A percentile compares a stretch with the other conserved stretches of the same genome.
Conservation (phyloP, 805 yeast genomes). For the Wickerhamomyces subpelliculosus region DNA sequence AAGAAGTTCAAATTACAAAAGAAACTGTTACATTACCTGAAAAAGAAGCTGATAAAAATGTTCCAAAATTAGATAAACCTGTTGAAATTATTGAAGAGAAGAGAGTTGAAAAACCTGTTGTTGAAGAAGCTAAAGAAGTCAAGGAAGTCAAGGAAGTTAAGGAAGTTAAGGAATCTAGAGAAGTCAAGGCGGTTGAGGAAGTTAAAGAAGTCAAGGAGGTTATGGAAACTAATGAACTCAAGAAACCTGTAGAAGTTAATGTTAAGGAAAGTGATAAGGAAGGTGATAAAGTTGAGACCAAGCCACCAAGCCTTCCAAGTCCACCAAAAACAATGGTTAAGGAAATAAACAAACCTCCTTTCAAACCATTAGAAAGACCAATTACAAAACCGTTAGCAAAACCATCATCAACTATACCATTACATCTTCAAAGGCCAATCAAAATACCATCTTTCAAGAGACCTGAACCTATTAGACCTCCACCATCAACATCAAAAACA, state of each 20-base stretch:
- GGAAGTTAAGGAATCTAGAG: no score
- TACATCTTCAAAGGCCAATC: constrained; percentile 22
- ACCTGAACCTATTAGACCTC: constrained; percentile 5
- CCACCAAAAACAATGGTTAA: no score
- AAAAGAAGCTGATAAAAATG: not conserved
- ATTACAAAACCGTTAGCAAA: not conserved
- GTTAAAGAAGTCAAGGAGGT: not conserved
- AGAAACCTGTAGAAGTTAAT: not conserved
- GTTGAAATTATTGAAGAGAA: not conserved
- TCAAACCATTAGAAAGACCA: not conserved
- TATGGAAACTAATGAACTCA: not conserved
- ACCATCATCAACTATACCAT: not conserved
- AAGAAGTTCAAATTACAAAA: not conserved
- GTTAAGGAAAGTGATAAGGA: no score
- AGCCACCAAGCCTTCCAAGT: no score
- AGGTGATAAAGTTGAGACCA: no score
- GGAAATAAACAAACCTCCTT: not conserved
- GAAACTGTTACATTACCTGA: not conserved
- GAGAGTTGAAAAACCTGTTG: not conserved
- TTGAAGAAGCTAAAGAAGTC: constrained; percentile 3
- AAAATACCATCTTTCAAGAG: constrained; percentile 8
- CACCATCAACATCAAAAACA: not conserved
- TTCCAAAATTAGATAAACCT: not conserved
- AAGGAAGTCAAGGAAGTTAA: not conserved
- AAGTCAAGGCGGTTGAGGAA: no score